Evolutionary conservation across 2,329 filamentous ascomycete species (phyloP), one percentile per base, ranked within the genome.

Genomic region (Claviceps sp.): DNA sequence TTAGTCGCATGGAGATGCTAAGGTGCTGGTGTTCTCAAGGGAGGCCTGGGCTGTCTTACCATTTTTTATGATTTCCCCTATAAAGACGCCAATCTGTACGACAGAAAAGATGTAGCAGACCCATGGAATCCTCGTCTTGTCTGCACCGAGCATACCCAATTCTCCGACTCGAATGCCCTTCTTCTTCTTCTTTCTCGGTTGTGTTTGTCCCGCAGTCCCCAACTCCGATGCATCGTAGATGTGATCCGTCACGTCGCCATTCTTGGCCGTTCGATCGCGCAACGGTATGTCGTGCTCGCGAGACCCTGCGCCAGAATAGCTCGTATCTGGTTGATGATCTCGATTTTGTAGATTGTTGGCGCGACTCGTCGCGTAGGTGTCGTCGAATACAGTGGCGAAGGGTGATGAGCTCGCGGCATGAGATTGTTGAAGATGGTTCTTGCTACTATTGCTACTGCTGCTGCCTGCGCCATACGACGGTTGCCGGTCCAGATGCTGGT

Each of bases 51-150:
- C 42, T 26, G 20, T 9, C 22, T 61, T 75, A 89, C 87, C 84
- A 67, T 90, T 94, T 63, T 84, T 87, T 47, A 87, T 83, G 55
- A 98, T 72, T 70, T 97, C 89, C 50, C 77, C 89, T 57, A 97
- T 86, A 63, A 98, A 98, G 30, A 97, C 89, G 16, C 75, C 80
- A 20, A 93, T 70, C 66, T 97, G 90, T 13, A 85, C 76, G 34
- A 82, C 51, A 2, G 89, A 87, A 56, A 97, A 78, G 44, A 83
- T 68, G 65, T 91, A 97, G 37, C 89, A 87, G 6, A 95, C 81
- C 77, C 86, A 93, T 0, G 93, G 85, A 50, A 83, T 79, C 54
- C 73, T 70, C 63, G 76, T 78, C 62, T 69, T 72, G 58, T 75
- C 68, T 13, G 76, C 68, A 2, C 76, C 76, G 46, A 82, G 62